These are phyloP conservation scores for Dichomitus squalens DNA, from an alignment of 1,284 basidiomycete genomes.

Conservation along the genomic window DNA sequence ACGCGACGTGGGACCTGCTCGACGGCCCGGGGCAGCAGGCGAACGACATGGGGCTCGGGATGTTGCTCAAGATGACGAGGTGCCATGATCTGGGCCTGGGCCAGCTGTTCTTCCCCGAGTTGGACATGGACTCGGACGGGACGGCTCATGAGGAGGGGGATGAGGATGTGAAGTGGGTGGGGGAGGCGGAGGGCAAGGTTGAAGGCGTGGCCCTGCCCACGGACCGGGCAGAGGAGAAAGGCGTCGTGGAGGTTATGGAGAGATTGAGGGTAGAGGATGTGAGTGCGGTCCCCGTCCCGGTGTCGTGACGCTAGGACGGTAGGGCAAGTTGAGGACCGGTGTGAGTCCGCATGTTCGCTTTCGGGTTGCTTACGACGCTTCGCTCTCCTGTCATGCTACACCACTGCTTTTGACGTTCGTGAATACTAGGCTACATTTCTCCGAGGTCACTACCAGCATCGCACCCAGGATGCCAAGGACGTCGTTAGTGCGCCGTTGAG, in stretches of 20 bases:
- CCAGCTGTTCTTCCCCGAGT: conserved; percentile 59
- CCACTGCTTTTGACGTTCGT: too few species aligned
- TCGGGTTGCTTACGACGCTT: background rate
- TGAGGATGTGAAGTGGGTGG: background rate
- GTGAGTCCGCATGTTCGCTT: background rate
- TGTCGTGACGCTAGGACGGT: background rate
- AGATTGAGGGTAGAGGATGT: background rate
- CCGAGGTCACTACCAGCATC: too few species aligned
- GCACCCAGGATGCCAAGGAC: too few species aligned
- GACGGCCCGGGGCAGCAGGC: conserved; percentile 40
- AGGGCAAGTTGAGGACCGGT: background rate
- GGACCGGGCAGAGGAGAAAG: background rate
- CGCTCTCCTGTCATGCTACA: background rate
- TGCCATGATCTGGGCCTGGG: conserved; percentile 73
- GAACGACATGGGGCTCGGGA: conserved; percentile 55
- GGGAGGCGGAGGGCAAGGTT: background rate
- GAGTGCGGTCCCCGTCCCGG: background rate
- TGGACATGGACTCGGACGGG: conserved; percentile 26
- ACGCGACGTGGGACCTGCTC: conserved; percentile 62
- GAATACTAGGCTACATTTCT: too few species aligned
- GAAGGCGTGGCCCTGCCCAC: background rate
- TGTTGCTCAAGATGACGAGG: conserved; percentile 76
- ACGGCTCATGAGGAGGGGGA: conserved; percentile 5
- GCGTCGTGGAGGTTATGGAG: background rate
- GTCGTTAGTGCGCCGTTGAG: too few species aligned